Conservation (phyloP, 116 monocot species). For the Posidonia oceanica region DNA sequence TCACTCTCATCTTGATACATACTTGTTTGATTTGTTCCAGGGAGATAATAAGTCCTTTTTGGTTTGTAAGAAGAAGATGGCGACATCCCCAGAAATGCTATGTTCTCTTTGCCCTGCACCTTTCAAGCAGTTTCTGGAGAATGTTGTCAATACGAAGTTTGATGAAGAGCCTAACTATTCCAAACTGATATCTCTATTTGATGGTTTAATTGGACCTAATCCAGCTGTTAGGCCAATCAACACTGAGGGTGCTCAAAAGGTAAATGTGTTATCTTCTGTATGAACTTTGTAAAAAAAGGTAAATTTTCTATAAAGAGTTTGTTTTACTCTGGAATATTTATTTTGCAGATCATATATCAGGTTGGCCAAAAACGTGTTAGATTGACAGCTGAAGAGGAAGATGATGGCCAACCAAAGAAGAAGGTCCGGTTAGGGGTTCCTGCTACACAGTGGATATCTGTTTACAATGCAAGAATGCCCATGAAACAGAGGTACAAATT, state of each 20-base stretch:
- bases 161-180: constrained; percentile 97
- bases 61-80: constrained; percentile 97
- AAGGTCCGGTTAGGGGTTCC: constrained; percentile 75
- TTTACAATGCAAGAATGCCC: constrained; percentile 78
- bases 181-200: constrained; percentile 80
- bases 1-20: background rate
- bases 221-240: constrained; percentile 71
- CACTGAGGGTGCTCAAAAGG: constrained; percentile 95
- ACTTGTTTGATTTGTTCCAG: constrained; percentile 18
- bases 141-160: constrained; percentile 80
- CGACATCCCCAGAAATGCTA: constrained; percentile 75
- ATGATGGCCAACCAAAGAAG: constrained; percentile 64
- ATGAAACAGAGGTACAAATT: constrained; percentile 86
- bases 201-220: constrained; percentile 68
- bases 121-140: constrained; percentile 89
- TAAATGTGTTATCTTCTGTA: constrained; percentile 7
- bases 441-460: constrained; percentile 92
- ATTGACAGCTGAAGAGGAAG: constrained; percentile 63
- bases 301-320: too few relatives aligned
- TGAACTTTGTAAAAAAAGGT: too few relatives aligned
- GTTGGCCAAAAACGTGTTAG: constrained; percentile 92
- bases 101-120: constrained; percentile 77
- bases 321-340: background rate
- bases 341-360: constrained; percentile 31
- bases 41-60: constrained; percentile 94